Base-by-base conservation (phyloP, 371 early-diverging fungal genomes). In the Umbelopsis sp. region DNA sequence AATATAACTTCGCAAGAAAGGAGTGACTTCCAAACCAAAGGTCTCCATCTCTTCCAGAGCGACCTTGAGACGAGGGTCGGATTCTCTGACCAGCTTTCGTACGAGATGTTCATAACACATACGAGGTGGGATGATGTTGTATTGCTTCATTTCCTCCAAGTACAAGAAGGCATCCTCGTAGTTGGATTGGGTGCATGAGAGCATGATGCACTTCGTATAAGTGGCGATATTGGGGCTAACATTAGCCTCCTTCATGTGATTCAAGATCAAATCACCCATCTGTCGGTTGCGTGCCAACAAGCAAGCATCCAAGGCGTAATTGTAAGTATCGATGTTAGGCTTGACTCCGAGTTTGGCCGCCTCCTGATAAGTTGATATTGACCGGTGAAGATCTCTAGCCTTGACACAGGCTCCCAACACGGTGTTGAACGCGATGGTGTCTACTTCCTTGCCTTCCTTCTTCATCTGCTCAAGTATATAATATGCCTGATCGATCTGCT, bases 81-180 rank as follows among this genome's bases (percentile, higher is more conserved):
- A 74, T 67, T 88, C 87, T 22, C 70, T 69, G 12, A 91, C 90
- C 25, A 92, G 84, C 62, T 89, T 87, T 32, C 79, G 74, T 35
- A 87, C 87, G 12, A 93, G 73, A 6, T 69, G 71, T 8, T 80
- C 74, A 67, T 92, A 92, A 12, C 86, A 81, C 0, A 69, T 38
- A 67, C 81, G 78, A 0, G 83, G 77, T n/a, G 94, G 94, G 62
- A 86, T 80, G 50, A 89, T 86, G 65, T 83, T 83, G 51, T 86
- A 82, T 24, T 85, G 75, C 81, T 91, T 90, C 91, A 92, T 91
- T 71, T 91, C 87, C 71, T 93, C 92, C 63, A 93, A 81, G 50
- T 91, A 93, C 57, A 77, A 74, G 70, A 93, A 93, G 29, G 91
- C 93, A 44, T 90, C 89, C 70, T 93, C 93, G 65, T 92, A 93